Evolutionary conservation across 2,329 filamentous ascomycete genomes (phyloP), one percentile per base, ranked within the genome.

Genomic region (Alternaria rosae): DNA sequence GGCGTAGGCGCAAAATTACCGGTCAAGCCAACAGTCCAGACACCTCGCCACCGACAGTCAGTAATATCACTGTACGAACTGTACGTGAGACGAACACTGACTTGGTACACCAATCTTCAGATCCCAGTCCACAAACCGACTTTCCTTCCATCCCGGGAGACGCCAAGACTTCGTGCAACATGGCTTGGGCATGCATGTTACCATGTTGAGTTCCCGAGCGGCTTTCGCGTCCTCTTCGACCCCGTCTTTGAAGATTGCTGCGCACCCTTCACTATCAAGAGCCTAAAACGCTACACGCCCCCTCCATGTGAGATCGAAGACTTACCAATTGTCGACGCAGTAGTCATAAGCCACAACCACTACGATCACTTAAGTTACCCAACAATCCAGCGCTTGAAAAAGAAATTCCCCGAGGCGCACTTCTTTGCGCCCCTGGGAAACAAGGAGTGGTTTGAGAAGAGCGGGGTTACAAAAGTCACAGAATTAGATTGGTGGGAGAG

Each of bases 401-500:
- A 88, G 68, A 83, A 86, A 54, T 89, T 95, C 72, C 93, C 93
- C 0, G 85, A 91, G 13, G 93, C 88, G 42, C 92, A 96, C 67
- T 97, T 95, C 81, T 95, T 97, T 66, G 93, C 93, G 21, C 92
- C 93, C 0, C 80, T 97, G 5, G 93, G 93, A 3, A 88, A 97
- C 59, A 92, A 91, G 78, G 82, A 86, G 50, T 97, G 94, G 94
- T 97, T 98, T 78, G 82, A 84, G 48, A 81, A 84, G 4, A 85
- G 84, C 25, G 92, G 92, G 1, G 87, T 97, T 11, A 86, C 2
- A 0, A 92, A 93, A 61, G 90, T 94, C 44, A 96, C 92, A 0
- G 94, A 97, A 81, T 79, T 97, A 72, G 94, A 98, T 80, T 97
- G 94, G 94, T 97, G 94, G 94, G 90, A 97, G 70, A 90, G 92